A percentile compares a stretch with the other conserved stretches of the same genome.
Conservation (phyloP, 2,329 filamentous ascomycete species). For the Periconia digitata region DNA sequence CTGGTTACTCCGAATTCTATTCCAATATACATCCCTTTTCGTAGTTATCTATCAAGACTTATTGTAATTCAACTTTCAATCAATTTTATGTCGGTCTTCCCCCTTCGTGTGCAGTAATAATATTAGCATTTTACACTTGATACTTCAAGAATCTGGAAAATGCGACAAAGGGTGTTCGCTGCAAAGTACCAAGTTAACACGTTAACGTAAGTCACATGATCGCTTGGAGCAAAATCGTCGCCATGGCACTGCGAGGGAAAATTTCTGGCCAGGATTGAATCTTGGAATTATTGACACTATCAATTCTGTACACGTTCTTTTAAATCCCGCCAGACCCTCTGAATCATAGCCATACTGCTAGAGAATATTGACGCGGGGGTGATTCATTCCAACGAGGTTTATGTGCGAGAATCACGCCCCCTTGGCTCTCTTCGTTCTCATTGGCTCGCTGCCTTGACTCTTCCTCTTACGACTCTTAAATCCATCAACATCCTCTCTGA, state of each 20-base stretch:
- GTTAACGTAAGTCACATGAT: no score
- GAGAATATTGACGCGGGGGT: slow-evolving; percentile 3
- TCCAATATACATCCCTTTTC: slow-evolving; percentile 8
- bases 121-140: slow-evolving; percentile 5
- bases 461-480: slow-evolving; percentile 6
- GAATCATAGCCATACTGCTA: slow-evolving; percentile 2
- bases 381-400: slow-evolving; percentile 4
- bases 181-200: not conserved
- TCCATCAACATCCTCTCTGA: slow-evolving; percentile 2
- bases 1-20: not conserved
- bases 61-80: slow-evolving; percentile 7
- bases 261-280: not conserved
- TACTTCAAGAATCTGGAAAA: not conserved
- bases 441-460: slow-evolving; percentile 4
- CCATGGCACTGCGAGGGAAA: no score
- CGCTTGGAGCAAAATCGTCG: no score
- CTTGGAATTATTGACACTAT: not conserved
- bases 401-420: slow-evolving; percentile 5
- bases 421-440: slow-evolving; percentile 6
- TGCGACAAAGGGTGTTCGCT: not conserved
- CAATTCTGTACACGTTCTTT: not conserved
- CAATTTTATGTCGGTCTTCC: slow-evolving; percentile 9
- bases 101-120: slow-evolving; percentile 6
- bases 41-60: slow-evolving; percentile 7
- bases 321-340: slow-evolving; percentile 2